phyloP scores from a whole-genome alignment of 306 rosid genomes.

The Rosa multiflora region DNA sequence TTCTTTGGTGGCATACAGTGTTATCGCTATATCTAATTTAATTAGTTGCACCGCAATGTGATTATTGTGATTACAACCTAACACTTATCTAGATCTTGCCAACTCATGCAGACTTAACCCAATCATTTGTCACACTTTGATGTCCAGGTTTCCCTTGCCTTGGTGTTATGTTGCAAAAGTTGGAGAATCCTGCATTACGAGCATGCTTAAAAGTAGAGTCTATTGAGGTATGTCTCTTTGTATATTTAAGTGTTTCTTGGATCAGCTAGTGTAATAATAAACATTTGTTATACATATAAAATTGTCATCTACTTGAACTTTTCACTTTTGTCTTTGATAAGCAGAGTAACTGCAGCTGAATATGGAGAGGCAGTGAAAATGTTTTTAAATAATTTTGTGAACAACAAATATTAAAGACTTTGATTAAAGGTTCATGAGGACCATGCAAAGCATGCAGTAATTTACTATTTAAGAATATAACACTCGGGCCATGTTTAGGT shows the following conservation, averaged over 20 bases:
- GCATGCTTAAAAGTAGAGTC: constrained; percentile 76
- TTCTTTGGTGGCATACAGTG: not conserved
- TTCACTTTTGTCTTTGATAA: not conserved
- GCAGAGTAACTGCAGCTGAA: not conserved
- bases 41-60: not conserved
- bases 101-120: constrained; percentile 17
- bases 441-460: not conserved
- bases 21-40: not conserved
- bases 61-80: constrained; percentile 15
- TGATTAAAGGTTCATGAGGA: not conserved
- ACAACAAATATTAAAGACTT: not conserved
- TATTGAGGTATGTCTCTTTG: constrained; percentile 64
- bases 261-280: not conserved
- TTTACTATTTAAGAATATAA: not conserved
- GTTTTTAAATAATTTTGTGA: not conserved
- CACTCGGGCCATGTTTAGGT: not conserved
- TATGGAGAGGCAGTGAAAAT: constrained; percentile 5
- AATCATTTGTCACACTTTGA: constrained; percentile 13
- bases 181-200: constrained; percentile 92
- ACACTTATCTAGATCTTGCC: constrained; percentile 12
- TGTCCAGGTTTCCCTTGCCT: constrained; percentile 89
- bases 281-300: not conserved
- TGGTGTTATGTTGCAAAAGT: constrained; percentile 91
- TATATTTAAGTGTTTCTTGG: constrained; percentile 18
- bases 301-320: not conserved